phyloP scores from a whole-genome alignment of 495 filamentous ascomycete species.

The Aspergillus mulundensis region DNA sequence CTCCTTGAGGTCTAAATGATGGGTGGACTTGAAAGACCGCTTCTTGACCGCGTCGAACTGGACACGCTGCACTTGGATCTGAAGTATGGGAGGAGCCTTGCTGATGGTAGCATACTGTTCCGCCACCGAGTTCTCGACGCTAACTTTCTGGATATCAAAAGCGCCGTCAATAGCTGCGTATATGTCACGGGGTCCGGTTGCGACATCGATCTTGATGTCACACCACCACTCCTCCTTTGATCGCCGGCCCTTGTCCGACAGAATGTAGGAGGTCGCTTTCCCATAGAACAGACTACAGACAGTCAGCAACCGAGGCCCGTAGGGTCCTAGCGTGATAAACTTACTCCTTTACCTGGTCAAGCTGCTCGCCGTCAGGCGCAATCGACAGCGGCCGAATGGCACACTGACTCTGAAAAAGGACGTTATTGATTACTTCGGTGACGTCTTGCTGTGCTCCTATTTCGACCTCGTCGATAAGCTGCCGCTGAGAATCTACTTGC shows the following conservation, averaged over 20 bases:
- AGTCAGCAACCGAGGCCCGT: slow-evolving; percentile 1
- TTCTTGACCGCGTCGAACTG: slow-evolving; percentile 61
- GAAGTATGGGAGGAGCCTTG: slow-evolving; percentile 74
- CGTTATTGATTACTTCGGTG: slow-evolving; percentile 88
- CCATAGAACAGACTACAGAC: slow-evolving; percentile 56
- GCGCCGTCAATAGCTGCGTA: slow-evolving; percentile 80
- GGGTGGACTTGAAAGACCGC: slow-evolving; percentile 67
- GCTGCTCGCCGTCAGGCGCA: slow-evolving; percentile 65
- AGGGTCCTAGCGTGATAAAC: slow-evolving; percentile 12
- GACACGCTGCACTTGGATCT: slow-evolving; percentile 82
- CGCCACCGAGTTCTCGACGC: slow-evolving; percentile 57
- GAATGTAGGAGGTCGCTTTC: slow-evolving; percentile 49
- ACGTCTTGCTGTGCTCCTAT: slow-evolving; percentile 81
- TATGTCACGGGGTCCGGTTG: slow-evolving; percentile 60
- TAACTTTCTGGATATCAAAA: slow-evolving; percentile 72
- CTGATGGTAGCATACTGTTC: slow-evolving; percentile 74
- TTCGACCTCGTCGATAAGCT: slow-evolving; percentile 53
- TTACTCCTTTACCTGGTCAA: slow-evolving; percentile 70
- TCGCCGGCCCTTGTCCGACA: slow-evolving; percentile 37
- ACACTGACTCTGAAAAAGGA: slow-evolving; percentile 82
- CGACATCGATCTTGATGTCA: slow-evolving; percentile 61
- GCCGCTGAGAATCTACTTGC: slow-evolving; percentile 33
- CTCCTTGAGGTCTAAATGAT: slow-evolving; percentile 70
- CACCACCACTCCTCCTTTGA: slow-evolving; percentile 57
- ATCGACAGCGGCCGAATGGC: slow-evolving; percentile 66